Base-by-base conservation (phyloP, 345 rosid genomes). In the Viola odorata region DNA sequence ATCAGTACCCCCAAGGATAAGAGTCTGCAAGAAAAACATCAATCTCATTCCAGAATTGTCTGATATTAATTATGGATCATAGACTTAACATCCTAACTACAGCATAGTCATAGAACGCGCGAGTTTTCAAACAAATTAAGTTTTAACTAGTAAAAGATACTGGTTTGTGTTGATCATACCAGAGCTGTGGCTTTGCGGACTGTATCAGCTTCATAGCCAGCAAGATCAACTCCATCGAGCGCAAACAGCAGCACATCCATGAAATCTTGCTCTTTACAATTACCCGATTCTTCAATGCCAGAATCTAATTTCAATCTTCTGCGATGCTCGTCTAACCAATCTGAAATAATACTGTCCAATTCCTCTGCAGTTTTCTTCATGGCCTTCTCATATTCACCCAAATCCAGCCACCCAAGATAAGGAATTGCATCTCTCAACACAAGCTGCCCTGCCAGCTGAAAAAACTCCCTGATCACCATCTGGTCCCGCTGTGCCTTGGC, bases 361-460 rank as follows among this genome's bases (percentile, higher is more conserved):
- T 67, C 79, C n/a, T 67, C 36, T 0, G 62, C 66, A 6, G 57
- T 57, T 38, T 13, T 53, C 47, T 66, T 63, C 75, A 75, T 75
- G 32, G 49, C 62, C 60, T 71, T 70, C 69, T 66, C 67, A 55
- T 75, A 53, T 8, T 73, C 76, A 12, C 73, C 73, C 8, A 68
- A 8, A 54, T 75, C 76, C 7, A 75, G 53, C 67, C 72, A 75
- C 49, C 66, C 67, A 39, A 75, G 56, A 63, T 50, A 58, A 6
- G 73, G 79, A 37, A 71, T 7, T 6, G 63, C 67, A 57, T 75
- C 79, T 16, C 73, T 45, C 15, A 48, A 48, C 41, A 71, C 52
- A 45, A 71, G 63, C 45, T 50, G 3, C 51, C 76, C 73, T 0
- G 37, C 4, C 2, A 41, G 37, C 6, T 14, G 50, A 9, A 62